Base-by-base conservation (phyloP, 164 flowering plant genomes). In the Protea cynaroides region DNA sequence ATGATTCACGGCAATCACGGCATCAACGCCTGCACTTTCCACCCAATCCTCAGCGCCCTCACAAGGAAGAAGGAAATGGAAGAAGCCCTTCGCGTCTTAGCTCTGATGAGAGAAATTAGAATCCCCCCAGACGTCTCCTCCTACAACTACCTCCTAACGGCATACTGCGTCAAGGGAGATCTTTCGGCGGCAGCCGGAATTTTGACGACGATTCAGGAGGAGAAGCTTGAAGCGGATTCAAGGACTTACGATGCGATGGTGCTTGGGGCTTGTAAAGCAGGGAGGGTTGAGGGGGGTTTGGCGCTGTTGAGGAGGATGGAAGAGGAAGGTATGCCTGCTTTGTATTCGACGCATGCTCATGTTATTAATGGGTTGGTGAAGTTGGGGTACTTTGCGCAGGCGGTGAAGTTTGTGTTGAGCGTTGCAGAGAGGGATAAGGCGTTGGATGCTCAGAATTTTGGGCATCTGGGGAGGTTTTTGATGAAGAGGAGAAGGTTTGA, bases 181-280 rank as follows among this genome's bases (percentile, higher is more conserved):
- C 14, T 83, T 65, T 8, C 14, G 38, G 64, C 69, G 18, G 81
- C 85, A 1, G 76, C 67, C 0, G 71, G 10, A 4, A 68, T 80
- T 21, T 1, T 84, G 72, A 55, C 11, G 59, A 69, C 54, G 61
- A 81, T 84, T 44, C 23, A 37, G 62, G 79, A 65, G 62, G 82
- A 80, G 17, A 79, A 78, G 38, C 0, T 88, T 67, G 61, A 19
- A 58, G 78, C 72, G n/a, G 84, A 84, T 58, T 0, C 80, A 11
- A 74, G 79, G 46, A 82, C 91, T 2, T 84, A 75, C 71, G 95
- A 86, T 67, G 88, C 88, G 19, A 68, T 86, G 74, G 88, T 86
- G 36, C 21, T 86, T 53, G 85, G 89, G 25, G 82, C 86, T 58
- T 83, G 90, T 46, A 79, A 59, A 65, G 78, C 71, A 17, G 88